phyloP scores from a whole-genome alignment of 2,329 filamentous ascomycete genomes.

The Beauveria brongniartii region DNA sequence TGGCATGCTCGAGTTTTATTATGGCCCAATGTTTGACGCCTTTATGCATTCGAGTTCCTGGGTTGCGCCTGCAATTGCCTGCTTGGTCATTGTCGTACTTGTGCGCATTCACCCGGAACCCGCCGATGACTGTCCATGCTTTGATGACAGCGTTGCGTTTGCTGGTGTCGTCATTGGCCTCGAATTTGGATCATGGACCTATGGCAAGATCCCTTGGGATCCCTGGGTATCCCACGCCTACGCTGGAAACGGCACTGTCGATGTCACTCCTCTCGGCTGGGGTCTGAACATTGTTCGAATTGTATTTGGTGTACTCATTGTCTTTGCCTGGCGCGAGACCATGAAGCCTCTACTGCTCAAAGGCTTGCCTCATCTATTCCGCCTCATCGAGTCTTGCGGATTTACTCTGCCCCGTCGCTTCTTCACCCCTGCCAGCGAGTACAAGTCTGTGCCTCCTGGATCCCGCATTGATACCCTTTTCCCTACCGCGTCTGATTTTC shows the following conservation, averaged over 20 bases:
- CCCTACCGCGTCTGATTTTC: conserved; percentile 80
- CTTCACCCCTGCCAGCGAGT: conserved; percentile 85
- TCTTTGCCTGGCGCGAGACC: conserved; percentile 83
- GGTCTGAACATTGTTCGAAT: conserved; percentile 58
- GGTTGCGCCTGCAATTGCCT: conserved; percentile 54
- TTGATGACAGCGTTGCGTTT: conserved; percentile 92
- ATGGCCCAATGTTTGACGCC: conserved; percentile 55
- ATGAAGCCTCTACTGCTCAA: conserved; percentile 80
- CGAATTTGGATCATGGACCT: conserved; percentile 78
- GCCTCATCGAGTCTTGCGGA: conserved; percentile 71
- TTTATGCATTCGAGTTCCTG: conserved; percentile 61
- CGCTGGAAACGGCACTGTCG: conserved; percentile 48
- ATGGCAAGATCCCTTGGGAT: conserved; percentile 45
- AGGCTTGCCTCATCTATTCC: conserved; percentile 76
- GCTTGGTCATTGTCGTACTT: conserved; percentile 61
- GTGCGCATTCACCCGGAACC: conserved; percentile 92
- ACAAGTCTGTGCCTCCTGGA: conserved; percentile 68
- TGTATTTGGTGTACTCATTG: conserved; percentile 68
- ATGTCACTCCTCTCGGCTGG: conserved; percentile 59
- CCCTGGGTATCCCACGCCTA: conserved; percentile 36
- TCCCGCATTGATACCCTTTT: conserved; percentile 75
- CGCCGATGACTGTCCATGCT: conserved; percentile 93
- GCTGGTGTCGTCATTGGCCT: conserved; percentile 82
- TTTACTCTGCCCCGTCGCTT: conserved; percentile 79
- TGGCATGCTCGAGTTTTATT: conserved; percentile 51